Percentiles rank a stretch among this genome's conserved stretches.
phyloP scores from a whole-genome alignment of 2,329 filamentous ascomycete species.

The Cercospora sp. region DNA sequence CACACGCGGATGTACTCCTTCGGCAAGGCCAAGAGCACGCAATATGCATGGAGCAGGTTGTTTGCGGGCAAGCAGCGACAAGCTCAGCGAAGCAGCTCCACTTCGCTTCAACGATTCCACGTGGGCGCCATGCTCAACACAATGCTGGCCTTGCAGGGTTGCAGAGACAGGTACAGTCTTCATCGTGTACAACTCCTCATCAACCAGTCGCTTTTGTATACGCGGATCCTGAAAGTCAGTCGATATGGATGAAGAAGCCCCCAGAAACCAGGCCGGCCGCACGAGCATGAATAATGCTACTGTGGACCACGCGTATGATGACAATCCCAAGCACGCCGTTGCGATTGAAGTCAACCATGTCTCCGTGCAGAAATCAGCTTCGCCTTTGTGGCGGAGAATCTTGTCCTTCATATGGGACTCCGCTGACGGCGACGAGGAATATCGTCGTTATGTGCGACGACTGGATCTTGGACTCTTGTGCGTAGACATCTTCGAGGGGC shows the following conservation, averaged over 20 bases:
- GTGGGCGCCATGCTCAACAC: background rate
- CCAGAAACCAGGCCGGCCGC: background rate
- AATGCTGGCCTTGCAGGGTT: background rate
- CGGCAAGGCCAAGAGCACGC: conserved; percentile 13
- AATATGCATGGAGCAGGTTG: background rate
- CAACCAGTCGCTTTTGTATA: background rate
- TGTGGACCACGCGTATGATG: background rate
- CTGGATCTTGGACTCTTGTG: conserved; percentile 22
- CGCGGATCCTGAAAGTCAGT: background rate
- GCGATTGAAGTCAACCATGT: background rate
- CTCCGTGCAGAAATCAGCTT: background rate
- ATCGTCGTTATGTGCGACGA: conserved; percentile 17
- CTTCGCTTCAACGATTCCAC: background rate
- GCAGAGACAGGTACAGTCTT: background rate
- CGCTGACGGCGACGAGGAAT: conserved; percentile 17
- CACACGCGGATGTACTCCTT: conserved; percentile 4
- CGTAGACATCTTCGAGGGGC: background rate
- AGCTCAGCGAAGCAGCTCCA: background rate
- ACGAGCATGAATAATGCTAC: background rate
- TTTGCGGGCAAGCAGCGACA: background rate
- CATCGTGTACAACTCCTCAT: background rate
- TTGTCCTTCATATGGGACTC: conserved; percentile 23
- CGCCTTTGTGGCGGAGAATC: conserved; percentile 14
- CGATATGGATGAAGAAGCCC: background rate
- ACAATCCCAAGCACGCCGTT: background rate